These are phyloP conservation scores for Coemansia biformis DNA, from an alignment of 192 early-diverging fungal genomes.

Conservation along the genomic window DNA sequence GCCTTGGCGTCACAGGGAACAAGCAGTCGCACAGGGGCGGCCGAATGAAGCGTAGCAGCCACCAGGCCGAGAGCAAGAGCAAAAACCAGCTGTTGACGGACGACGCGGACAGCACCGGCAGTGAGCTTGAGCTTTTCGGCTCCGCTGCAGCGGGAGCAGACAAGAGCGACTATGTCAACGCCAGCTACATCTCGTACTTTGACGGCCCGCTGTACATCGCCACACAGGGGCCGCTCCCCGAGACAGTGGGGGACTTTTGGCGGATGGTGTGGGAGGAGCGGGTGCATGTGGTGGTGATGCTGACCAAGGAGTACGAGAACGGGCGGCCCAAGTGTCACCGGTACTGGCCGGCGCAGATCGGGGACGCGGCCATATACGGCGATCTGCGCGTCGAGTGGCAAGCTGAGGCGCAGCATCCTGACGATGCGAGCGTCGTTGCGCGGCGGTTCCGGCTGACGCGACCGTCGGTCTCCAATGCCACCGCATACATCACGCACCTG, in stretches of 20 bases:
- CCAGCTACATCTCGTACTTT: slow-evolving; percentile 60
- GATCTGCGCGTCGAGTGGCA: slow-evolving; percentile 54
- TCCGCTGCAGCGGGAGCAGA: slow-evolving; percentile 1
- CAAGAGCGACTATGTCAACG: slow-evolving; percentile 76
- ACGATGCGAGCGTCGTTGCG: slow-evolving; percentile 56
- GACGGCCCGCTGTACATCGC: slow-evolving; percentile 67
- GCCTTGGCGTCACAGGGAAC: background rate
- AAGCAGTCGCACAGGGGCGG: background rate
- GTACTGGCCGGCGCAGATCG: slow-evolving; percentile 72
- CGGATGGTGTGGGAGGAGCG: slow-evolving; percentile 80
- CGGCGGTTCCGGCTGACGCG: slow-evolving; percentile 51
- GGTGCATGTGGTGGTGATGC: slow-evolving; percentile 74
- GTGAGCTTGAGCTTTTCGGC: slow-evolving; percentile 3
- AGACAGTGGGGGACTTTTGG: slow-evolving; percentile 83
- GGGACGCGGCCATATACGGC: slow-evolving; percentile 49
- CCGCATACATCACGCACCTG: slow-evolving; percentile 57
- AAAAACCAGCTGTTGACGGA: slow-evolving; percentile 46
- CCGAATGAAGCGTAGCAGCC: slow-evolving; percentile 12
- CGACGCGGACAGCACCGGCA: slow-evolving; percentile 9
- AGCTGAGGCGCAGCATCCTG: slow-evolving; percentile 43
- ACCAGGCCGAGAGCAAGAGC: slow-evolving; percentile 23
- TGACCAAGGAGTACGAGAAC: slow-evolving; percentile 75
- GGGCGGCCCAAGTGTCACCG: slow-evolving; percentile 71
- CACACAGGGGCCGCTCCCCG: slow-evolving; percentile 78
- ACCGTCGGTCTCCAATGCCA: slow-evolving; percentile 15